Conservation (phyloP, 176 grass and related monocot species). For the Musa itinerans region DNA sequence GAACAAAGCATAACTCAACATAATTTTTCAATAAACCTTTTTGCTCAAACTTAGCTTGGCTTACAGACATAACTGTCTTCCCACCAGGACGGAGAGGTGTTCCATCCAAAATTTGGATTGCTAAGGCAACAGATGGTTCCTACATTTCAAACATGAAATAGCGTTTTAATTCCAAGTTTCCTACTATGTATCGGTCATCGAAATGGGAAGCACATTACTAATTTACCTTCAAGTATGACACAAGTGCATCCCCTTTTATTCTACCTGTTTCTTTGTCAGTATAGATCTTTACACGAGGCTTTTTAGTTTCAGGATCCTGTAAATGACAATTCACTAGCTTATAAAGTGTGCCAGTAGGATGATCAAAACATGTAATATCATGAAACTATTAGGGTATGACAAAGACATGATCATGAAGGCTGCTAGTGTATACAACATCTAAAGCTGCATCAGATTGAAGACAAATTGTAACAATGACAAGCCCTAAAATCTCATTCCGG, state of each 20-base stretch:
- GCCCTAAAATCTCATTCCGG: too few species aligned
- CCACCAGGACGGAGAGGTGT: slow-evolving; percentile 70
- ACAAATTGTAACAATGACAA: too few species aligned
- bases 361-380: slow-evolving; percentile 12
- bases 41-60: slow-evolving; percentile 69
- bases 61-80: slow-evolving; percentile 75
- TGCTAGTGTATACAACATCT: background rate
- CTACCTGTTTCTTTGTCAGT: slow-evolving; percentile 70
- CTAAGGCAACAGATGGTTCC: slow-evolving; percentile 89
- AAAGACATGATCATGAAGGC: background rate
- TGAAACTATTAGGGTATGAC: slow-evolving; percentile 2
- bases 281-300: slow-evolving; percentile 87
- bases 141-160: slow-evolving; percentile 24
- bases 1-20: background rate
- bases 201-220: background rate
- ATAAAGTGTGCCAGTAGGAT: slow-evolving; percentile 5
- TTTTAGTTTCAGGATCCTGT: slow-evolving; percentile 84
- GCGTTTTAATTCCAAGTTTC: background rate
- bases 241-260: slow-evolving; percentile 82
- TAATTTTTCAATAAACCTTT: slow-evolving; percentile 42
- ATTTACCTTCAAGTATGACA: slow-evolving; percentile 80
- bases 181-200: background rate
- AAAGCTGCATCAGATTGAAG: too few species aligned
- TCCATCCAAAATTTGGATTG: slow-evolving; percentile 75
- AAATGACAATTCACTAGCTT: slow-evolving; percentile 16